Evolutionary conservation across 2,329 filamentous ascomycete species (phyloP).

Genomic region (Venturia nashicola): DNA sequence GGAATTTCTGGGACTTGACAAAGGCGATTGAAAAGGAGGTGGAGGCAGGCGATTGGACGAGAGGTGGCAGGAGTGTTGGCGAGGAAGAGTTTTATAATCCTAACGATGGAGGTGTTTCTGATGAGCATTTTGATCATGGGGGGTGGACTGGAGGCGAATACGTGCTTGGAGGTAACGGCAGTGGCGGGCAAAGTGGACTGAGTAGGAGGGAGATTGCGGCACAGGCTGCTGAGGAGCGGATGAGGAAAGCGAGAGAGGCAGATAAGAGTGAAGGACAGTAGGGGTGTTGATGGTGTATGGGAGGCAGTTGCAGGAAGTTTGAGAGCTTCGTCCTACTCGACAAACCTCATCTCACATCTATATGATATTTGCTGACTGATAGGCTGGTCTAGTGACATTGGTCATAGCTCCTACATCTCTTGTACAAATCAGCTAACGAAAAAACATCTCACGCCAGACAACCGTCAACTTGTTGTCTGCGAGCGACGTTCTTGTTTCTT

Average conservation of each 20-base stretch:
- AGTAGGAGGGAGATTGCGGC: slow-evolving; percentile 12
- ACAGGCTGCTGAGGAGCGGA: slow-evolving; percentile 12
- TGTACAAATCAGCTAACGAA: too few relatives aligned
- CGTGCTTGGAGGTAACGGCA: slow-evolving; percentile 42
- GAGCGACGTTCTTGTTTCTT: too few relatives aligned
- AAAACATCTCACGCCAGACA: too few relatives aligned
- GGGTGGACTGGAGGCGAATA: slow-evolving; percentile 73
- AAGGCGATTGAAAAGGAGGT: slow-evolving; percentile 82
- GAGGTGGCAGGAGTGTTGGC: slow-evolving; percentile 52
- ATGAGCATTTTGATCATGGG: slow-evolving; percentile 50
- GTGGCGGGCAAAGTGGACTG: neutral
- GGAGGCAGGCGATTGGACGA: slow-evolving; percentile 63
- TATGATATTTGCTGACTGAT: too few relatives aligned
- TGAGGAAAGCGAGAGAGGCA: slow-evolving; percentile 9
- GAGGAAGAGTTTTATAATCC: slow-evolving; percentile 47
- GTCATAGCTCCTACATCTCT: too few relatives aligned
- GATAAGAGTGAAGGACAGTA: slow-evolving; percentile 4
- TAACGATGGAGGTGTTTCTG: slow-evolving; percentile 20
- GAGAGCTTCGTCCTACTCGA: too few relatives aligned
- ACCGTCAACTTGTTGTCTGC: too few relatives aligned
- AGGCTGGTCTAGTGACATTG: too few relatives aligned
- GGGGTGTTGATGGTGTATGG: neutral
- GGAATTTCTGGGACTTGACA: slow-evolving; percentile 81
- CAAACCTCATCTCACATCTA: too few relatives aligned
- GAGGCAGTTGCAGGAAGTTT: neutral